phyloP scores from a whole-genome alignment of 2,329 filamentous ascomycete species.

The Fusarium goolgardi region DNA sequence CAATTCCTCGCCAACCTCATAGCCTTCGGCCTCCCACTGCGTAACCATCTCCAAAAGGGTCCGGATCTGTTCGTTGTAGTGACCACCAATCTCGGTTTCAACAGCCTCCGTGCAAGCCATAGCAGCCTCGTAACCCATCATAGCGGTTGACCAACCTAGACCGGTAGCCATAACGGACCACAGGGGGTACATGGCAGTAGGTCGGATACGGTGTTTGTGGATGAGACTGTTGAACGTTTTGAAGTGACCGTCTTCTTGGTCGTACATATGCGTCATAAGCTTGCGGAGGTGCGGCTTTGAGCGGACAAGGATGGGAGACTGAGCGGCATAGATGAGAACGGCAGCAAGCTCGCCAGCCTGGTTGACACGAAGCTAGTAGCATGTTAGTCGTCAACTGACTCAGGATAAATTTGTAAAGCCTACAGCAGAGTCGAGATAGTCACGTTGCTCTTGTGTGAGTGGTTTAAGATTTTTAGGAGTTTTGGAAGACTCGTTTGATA shows the following conservation, averaged over 20 bases:
- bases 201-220: conserved; percentile 87
- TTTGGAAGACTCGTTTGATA: conserved; percentile 39
- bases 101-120: conserved; percentile 99
- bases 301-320: conserved; percentile 82
- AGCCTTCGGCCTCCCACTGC: conserved; percentile 79
- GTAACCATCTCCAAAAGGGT: conserved; percentile 83
- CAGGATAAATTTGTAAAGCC: conserved; percentile 39
- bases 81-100: conserved; percentile 95
- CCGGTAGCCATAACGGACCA: conserved; percentile 85
- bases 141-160: conserved; percentile 88
- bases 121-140: conserved; percentile 90
- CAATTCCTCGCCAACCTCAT: conserved; percentile 84
- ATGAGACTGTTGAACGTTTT: conserved; percentile 85
- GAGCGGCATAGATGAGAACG: conserved; percentile 90
- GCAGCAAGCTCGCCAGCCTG: conserved; percentile 98
- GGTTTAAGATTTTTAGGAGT: conserved; percentile 62
- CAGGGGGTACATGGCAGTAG: conserved; percentile 90
- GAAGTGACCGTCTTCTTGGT: conserved; percentile 92
- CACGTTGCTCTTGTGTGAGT: conserved; percentile 75
- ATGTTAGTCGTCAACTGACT: conserved; percentile 16
- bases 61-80: conserved; percentile 94
- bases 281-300: conserved; percentile 88
- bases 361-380: conserved; percentile 83
- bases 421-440: conserved; percentile 81
- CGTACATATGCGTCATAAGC: conserved; percentile 97